Percentiles rank a stretch among this genome's conserved stretches.
Evolutionary conservation across 1,284 basidiomycete species (phyloP).

Genomic region (Xerocomus amazonicus): DNA sequence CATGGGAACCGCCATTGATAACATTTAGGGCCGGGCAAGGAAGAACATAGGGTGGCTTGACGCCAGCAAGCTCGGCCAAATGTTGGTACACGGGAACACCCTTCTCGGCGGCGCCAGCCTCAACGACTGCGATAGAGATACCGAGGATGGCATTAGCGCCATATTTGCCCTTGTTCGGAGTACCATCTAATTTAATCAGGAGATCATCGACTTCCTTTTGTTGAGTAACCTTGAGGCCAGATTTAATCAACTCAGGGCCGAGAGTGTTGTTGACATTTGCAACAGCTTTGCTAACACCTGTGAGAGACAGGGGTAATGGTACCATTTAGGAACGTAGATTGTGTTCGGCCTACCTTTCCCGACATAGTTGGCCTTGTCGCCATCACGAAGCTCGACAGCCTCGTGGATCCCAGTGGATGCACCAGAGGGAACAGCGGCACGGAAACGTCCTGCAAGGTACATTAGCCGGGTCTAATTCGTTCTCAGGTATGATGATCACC

Average conservation of each 20-base stretch:
- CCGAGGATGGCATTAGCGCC: slow-evolving; percentile 99
- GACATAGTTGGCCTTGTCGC: slow-evolving; percentile 89
- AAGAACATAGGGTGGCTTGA: slow-evolving; percentile 90
- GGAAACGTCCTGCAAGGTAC: slow-evolving; percentile 74
- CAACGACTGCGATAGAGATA: slow-evolving; percentile 94
- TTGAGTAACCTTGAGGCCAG: slow-evolving; percentile 81
- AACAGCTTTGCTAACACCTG: slow-evolving; percentile 93
- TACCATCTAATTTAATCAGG: slow-evolving; percentile 97
- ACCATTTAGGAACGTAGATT: not conserved
- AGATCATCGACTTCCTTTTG: slow-evolving; percentile 99
- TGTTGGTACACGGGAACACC: slow-evolving; percentile 95
- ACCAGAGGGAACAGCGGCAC: slow-evolving; percentile 95
- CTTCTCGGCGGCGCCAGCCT: slow-evolving; percentile 93
- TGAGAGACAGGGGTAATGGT: slow-evolving; percentile 2
- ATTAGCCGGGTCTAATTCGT: slow-evolving; percentile 6
- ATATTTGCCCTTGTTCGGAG: slow-evolving; percentile 98
- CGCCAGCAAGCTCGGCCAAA: slow-evolving; percentile 91
- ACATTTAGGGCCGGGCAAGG: slow-evolving; percentile 97
- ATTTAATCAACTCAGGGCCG: slow-evolving; percentile 86
- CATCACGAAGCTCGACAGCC: slow-evolving; percentile 98
- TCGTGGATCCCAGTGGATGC: slow-evolving; percentile 99
- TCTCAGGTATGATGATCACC: slow-evolving; percentile 44
- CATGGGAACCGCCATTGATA: slow-evolving; percentile 99
- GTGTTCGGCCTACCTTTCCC: slow-evolving; percentile 75
- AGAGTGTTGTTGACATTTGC: slow-evolving; percentile 93